These are phyloP conservation scores for Clarireedia paspali DNA, from an alignment of 2,329 filamentous ascomycete genomes.

Conservation along the genomic window DNA sequence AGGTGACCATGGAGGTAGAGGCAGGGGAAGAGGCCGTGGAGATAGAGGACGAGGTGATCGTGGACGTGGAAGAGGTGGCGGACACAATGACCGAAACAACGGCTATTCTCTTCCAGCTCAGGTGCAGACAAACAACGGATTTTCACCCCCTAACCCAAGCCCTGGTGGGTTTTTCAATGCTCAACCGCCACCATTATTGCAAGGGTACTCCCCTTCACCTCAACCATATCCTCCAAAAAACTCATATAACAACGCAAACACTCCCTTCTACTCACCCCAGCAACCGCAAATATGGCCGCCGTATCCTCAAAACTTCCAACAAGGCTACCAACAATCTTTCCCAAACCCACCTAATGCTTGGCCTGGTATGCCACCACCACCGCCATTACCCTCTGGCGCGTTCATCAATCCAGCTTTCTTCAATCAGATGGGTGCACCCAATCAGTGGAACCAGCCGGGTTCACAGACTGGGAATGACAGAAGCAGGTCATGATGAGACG, in stretches of 20 bases:
- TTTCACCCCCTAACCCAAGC: slow-evolving; percentile 6
- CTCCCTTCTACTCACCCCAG: slow-evolving; percentile 3
- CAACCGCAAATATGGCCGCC: slow-evolving; percentile 24
- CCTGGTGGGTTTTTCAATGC: slow-evolving; percentile 11
- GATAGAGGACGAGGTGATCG: slow-evolving; percentile 18
- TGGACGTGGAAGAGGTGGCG: slow-evolving; percentile 23
- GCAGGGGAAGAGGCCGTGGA: slow-evolving; percentile 21
- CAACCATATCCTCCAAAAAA: slow-evolving; percentile 10
- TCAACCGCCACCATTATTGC: slow-evolving; percentile 6
- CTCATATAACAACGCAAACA: slow-evolving; percentile 1
- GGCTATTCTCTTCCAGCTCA: slow-evolving; percentile 18
- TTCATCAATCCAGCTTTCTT: slow-evolving; percentile 29
- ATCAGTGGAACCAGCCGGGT: slow-evolving; percentile 19
- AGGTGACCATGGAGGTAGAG: slow-evolving; percentile 17
- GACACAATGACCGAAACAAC: slow-evolving; percentile 17
- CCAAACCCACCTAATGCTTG: slow-evolving; percentile 15
- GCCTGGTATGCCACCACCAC: slow-evolving; percentile 11
- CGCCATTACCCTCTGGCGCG: slow-evolving; percentile 17
- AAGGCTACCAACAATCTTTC: slow-evolving; percentile 12
- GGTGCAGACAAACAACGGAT: slow-evolving; percentile 10
- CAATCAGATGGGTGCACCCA: slow-evolving; percentile 5
- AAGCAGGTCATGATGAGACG: neutral
- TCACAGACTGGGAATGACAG: slow-evolving; percentile 12
- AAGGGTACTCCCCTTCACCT: neutral
- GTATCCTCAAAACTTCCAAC: slow-evolving; percentile 16